A percentile compares a stretch with the other conserved stretches of the same genome.
Conservation (phyloP, 1,284 basidiomycete genomes). For the Lignosus rhinocerotis region DNA sequence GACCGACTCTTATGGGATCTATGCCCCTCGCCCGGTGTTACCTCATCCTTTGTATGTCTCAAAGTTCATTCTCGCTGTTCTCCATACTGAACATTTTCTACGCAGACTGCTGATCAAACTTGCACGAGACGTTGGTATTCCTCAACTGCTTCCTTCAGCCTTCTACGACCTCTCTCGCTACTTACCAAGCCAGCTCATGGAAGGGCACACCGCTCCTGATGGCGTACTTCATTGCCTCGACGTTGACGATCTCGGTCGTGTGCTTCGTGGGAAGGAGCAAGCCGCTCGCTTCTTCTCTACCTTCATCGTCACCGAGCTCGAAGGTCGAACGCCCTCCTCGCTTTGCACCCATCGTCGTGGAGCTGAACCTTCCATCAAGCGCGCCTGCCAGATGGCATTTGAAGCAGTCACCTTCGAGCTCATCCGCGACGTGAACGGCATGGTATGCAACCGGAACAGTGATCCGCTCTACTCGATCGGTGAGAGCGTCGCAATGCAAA, state of each 20-base stretch:
- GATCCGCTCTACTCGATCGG: slow-evolving; percentile 70
- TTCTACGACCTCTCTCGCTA: slow-evolving; percentile 55
- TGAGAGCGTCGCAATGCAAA: slow-evolving; percentile 64
- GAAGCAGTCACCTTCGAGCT: slow-evolving; percentile 72
- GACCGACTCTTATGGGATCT: slow-evolving; percentile 48
- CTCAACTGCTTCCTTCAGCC: slow-evolving; percentile 45
- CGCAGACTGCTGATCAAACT: slow-evolving; percentile 44
- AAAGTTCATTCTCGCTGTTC: not conserved
- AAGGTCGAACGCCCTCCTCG: slow-evolving; percentile 54
- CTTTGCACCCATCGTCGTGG: slow-evolving; percentile 52
- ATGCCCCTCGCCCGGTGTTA: slow-evolving; percentile 51
- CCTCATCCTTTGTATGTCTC: slow-evolving; percentile 66
- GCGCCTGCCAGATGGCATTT: slow-evolving; percentile 66
- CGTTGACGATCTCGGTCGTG: slow-evolving; percentile 52
- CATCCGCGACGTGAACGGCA: slow-evolving; percentile 68
- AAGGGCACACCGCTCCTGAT: slow-evolving; percentile 34
- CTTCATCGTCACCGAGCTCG: slow-evolving; percentile 69
- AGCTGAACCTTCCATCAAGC: slow-evolving; percentile 42
- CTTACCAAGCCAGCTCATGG: slow-evolving; percentile 42
- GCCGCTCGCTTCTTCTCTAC: slow-evolving; percentile 71
- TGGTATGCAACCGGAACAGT: slow-evolving; percentile 60
- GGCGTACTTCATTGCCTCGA: slow-evolving; percentile 39
- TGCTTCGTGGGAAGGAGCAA: slow-evolving; percentile 68
- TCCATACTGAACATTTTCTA: slow-evolving; percentile 32
- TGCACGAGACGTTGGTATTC: slow-evolving; percentile 40